Base-by-base conservation (phyloP, 371 early-diverging fungal species). In the Actinomucor elegans region DNA sequence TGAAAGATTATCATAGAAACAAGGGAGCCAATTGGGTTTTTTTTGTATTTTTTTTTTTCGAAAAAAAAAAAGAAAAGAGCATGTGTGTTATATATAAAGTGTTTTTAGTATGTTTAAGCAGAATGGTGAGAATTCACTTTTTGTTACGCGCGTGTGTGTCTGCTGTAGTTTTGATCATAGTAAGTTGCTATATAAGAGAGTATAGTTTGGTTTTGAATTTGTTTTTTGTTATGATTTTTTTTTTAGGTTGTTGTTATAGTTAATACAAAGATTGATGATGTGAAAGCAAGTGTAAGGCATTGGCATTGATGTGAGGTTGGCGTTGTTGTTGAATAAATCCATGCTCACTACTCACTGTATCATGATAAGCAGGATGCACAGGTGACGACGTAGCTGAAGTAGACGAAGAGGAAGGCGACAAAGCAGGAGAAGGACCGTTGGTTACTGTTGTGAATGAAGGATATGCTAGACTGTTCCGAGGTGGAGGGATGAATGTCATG, bases 361-460 rank as follows among this genome's bases (percentile, higher is more conserved):
- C 61, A 42, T 47, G 52, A 36, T 56, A 61, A 17, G 33, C 46
- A 34, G 51, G 41, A 45, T 55, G 51, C 12, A 46, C 51, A 47
- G 61, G 61, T 47, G 66, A 59, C 14, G 63, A 50, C 21, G 57
- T 55, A 21, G 56, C 34, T 27, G 68, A 60, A 21, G 61, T 55
- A 6, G 70, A 69, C 17, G 66, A 65, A n/a, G 70, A 66, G 3
- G 66, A 69, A 40, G 57, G 66, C 12, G 70, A 69, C 27, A 66
- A 54, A 5, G 66, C 59, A 10, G 70, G 70, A 28, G 63, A 69
- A 35, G 61, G 48, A 3, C 23, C 23, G 24, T 40, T 40, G 5
- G 40, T 12, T 11, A 34, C 12, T 10, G 12, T 14, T 14, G 35
- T 34, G 17, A 17, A 14, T n/a, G 38, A 29, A 34, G 47, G 11